Conservation (phyloP, 306 rosid genomes). For the Parietaria judaica region DNA sequence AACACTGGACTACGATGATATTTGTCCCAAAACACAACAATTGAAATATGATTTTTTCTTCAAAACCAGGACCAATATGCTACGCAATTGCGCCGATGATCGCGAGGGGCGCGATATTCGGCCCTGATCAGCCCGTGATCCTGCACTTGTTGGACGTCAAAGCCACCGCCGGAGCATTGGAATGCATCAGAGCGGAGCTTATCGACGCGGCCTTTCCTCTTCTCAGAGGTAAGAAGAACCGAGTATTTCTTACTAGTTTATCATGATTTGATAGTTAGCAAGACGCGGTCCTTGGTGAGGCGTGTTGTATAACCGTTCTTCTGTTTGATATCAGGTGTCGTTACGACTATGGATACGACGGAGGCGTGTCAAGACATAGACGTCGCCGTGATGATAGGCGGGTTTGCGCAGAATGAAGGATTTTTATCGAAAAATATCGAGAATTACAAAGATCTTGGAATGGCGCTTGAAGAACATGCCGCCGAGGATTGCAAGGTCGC, state of each 20-base stretch:
- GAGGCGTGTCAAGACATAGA: constrained; percentile 65
- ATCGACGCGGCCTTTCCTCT: constrained; percentile 67
- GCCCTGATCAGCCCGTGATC: constrained; percentile 64
- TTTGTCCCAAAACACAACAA: neutral
- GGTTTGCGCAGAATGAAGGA: constrained; percentile 72
- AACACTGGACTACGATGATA: neutral
- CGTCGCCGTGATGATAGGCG: constrained; percentile 69
- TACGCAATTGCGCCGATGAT: constrained; percentile 80
- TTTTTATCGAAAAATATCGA: constrained; percentile 67
- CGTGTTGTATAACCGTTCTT: neutral
- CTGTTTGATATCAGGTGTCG: constrained; percentile 32
- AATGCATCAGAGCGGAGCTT: constrained; percentile 64
- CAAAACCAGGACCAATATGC: constrained; percentile 62
- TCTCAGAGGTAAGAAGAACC: constrained; percentile 22
- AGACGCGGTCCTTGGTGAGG: neutral
- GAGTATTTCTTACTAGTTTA: neutral
- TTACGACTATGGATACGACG: constrained; percentile 56
- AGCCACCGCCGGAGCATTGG: constrained; percentile 47
- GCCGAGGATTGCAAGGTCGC: constrained; percentile 55
- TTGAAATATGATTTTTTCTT: constrained; percentile 1
- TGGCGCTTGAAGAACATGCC: constrained; percentile 64
- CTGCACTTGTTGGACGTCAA: constrained; percentile 67
- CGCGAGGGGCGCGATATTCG: constrained; percentile 65
- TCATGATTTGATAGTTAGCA: neutral
- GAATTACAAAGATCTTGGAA: constrained; percentile 68